Evolutionary conservation across 2,329 filamentous ascomycete genomes (phyloP).

Genomic region (Aspergillus oerlinghausenensis): DNA sequence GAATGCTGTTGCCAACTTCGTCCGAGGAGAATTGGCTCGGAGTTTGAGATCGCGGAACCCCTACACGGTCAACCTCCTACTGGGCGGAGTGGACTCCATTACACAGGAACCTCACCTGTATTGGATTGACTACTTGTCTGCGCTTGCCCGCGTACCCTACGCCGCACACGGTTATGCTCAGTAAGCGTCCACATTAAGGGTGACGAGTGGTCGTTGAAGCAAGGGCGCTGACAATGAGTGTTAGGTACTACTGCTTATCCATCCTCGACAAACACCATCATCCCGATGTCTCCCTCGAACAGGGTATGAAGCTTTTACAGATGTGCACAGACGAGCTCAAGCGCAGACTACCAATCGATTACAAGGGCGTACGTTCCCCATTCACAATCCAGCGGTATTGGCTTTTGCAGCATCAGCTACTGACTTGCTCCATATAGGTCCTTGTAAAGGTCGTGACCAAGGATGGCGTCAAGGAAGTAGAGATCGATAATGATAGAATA

Average conservation of each 20-base stretch:
- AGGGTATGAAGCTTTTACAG: constrained; percentile 85
- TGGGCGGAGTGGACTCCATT: constrained; percentile 90
- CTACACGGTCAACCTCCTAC: constrained; percentile 93
- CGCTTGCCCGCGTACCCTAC: constrained; percentile 82
- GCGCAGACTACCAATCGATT: constrained; percentile 93
- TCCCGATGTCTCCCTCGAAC: constrained; percentile 81
- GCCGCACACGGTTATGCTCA: constrained; percentile 98
- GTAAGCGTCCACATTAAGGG: constrained; percentile 48
- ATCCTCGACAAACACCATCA: constrained; percentile 99
- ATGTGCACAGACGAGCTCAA: constrained; percentile 98
- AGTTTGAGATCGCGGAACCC: constrained; percentile 88
- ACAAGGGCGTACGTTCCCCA: constrained; percentile 73
- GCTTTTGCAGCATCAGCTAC: constrained; percentile 2
- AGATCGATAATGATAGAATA: constrained; percentile 74
- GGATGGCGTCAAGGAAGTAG: constrained; percentile 80
- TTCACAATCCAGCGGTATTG: background rate
- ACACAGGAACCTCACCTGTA: constrained; percentile 86
- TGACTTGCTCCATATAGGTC: constrained; percentile 34
- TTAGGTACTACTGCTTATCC: constrained; percentile 91
- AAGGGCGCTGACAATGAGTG: constrained; percentile 9
- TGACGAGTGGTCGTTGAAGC: background rate
- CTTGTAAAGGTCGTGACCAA: constrained; percentile 89
- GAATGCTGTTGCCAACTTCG: constrained; percentile 83
- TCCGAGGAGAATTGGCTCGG: constrained; percentile 86
- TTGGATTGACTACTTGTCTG: constrained; percentile 96